Evolutionary conservation across 2,329 filamentous ascomycete species (phyloP).

Genomic region (Aspergillus thermomutatus): DNA sequence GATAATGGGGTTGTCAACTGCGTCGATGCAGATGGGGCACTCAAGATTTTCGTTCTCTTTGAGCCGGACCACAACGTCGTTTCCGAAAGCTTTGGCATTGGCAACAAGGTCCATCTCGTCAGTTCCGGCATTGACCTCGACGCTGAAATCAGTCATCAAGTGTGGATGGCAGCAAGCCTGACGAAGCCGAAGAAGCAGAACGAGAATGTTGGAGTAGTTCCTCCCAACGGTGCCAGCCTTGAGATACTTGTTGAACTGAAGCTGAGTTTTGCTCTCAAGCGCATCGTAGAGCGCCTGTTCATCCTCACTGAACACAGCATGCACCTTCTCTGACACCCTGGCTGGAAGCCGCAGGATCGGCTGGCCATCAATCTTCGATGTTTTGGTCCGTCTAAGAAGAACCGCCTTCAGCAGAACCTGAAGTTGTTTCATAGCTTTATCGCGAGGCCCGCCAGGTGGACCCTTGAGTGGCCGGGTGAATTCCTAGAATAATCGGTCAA

Average conservation of each 20-base stretch:
- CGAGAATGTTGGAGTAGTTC: constrained; percentile 76
- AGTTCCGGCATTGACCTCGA: constrained; percentile 46
- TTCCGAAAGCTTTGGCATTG: constrained; percentile 59
- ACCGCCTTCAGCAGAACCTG: constrained; percentile 75
- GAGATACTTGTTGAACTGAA: constrained; percentile 75
- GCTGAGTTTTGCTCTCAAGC: constrained; percentile 63
- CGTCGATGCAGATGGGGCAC: constrained; percentile 81
- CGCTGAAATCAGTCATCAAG: constrained; percentile 63
- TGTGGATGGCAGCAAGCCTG: constrained; percentile 78
- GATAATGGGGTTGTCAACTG: constrained; percentile 68
- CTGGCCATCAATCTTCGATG: constrained; percentile 72
- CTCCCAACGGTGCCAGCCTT: constrained; percentile 63
- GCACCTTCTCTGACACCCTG: constrained; percentile 59
- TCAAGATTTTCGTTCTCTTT: constrained; percentile 63
- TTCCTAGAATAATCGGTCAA: constrained; percentile 29
- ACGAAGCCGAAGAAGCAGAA: constrained; percentile 74
- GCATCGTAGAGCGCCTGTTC: constrained; percentile 63
- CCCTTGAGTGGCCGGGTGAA: constrained; percentile 54
- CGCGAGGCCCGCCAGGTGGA: constrained; percentile 26
- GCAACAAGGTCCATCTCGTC: constrained; percentile 56
- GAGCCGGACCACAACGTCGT: constrained; percentile 64
- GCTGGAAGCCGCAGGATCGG: constrained; percentile 68
- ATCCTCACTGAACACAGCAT: constrained; percentile 65
- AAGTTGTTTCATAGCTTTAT: constrained; percentile 64
- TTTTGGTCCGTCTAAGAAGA: constrained; percentile 78